phyloP scores from a whole-genome alignment of 768 basidiomycete species.

The Kwoniella shandongensis region DNA sequence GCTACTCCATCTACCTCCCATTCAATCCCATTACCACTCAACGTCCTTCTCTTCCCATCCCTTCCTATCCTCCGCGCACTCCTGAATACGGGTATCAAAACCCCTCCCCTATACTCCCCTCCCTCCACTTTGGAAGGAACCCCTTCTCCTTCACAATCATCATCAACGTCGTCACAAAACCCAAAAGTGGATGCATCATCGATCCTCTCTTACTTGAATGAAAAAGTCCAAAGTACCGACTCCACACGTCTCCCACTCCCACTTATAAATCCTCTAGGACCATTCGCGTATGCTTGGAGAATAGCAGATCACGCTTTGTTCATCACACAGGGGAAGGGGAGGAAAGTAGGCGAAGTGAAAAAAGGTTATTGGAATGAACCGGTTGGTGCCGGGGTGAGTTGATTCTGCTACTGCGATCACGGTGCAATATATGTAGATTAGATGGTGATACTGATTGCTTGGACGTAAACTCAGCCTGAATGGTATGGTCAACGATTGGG shows the following conservation, averaged over 20 bases:
- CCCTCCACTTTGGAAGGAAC: no score
- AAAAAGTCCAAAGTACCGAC: no score
- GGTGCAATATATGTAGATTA: no score
- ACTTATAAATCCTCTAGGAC: conserved; percentile 34
- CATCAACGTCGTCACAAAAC: conserved; percentile 3
- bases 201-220: not conserved
- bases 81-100: conserved; percentile 2
- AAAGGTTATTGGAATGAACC: conserved; percentile 39
- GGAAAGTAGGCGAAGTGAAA: conserved; percentile 7
- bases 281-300: conserved; percentile 36
- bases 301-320: conserved; percentile 38
- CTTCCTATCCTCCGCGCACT: conserved; percentile 20
- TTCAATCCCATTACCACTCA: conserved; percentile 29
- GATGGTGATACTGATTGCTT: no score
- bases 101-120: conserved; percentile 15
- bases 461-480: conserved; percentile 26
- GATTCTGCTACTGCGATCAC: not conserved
- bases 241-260: conserved; percentile 26
- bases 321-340: conserved; percentile 13
- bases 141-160: conserved; percentile 13
- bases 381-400: conserved; percentile 37
- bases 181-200: conserved; percentile 3
- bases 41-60: conserved; percentile 22
- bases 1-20: conserved; percentile 28
- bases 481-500: conserved; percentile 37